Evolutionary conservation across 768 basidiomycete genomes (phyloP), one percentile per base, ranked within the genome.

Genomic region (Auriscalpium orientale): DNA sequence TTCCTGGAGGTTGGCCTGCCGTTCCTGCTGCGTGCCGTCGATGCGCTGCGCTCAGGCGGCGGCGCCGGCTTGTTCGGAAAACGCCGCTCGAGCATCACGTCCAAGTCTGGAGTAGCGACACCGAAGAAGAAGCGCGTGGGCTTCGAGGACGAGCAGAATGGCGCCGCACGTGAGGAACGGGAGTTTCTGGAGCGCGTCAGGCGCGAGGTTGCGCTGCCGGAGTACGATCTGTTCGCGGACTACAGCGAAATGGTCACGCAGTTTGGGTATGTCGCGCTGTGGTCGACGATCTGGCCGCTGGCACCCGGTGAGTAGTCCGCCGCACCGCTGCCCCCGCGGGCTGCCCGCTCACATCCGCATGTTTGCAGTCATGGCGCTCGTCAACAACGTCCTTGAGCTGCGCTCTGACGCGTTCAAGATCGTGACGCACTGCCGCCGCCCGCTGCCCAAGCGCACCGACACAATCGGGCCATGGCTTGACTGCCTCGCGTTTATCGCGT

Each of bases 241-340:
- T 99, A 95, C 70, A 84, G 83, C 64, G 95, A 99, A 73, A 98
- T 99, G 95, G 90, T 90, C 16, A 87, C 89, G 9, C 92, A 95
- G 65, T 97, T 95, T 68, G 95, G 95, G 0, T 94, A 95, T 66
- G 84, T 98, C 34, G 84, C 83, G 8, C 74, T 98, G 20, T 98
- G 94, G 92, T 89, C 85, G 47, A 85, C 90, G 34, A 91, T 95
- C 56, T 98, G 94, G 93, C 92, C 95, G 3, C 75, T 98, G n/a
- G 88, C 92, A 2, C 85, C 92, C 22, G 76, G 86, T 87, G 54
- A 40, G 80, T 67, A 38, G 2, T 22, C 28, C 28, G 3, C 20
- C 18, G 9, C 28, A 33, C 2, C 10, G 16, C 3, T 54, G 46
- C n/a, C n/a, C n/a, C n/a, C n/a, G n/a, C n/a, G n/a, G n/a, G n/a